phyloP scores from a whole-genome alignment of 1,139 yeast genomes.

The Waltiozyma sp. region DNA sequence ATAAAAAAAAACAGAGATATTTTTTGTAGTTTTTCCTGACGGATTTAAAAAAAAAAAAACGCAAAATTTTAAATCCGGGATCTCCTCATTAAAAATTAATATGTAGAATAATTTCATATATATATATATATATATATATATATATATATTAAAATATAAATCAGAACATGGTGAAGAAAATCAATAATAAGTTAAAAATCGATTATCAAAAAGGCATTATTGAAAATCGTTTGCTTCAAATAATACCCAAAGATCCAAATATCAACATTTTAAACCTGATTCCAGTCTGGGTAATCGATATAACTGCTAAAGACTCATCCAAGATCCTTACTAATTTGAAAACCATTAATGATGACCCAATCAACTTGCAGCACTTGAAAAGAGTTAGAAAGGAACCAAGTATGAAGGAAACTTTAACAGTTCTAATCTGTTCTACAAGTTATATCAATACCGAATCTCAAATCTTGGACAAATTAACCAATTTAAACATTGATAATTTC shows the following conservation, averaged over 20 bases:
- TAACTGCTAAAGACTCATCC: conserved; percentile 32
- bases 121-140: no score
- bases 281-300: conserved; percentile 46
- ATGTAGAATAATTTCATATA: no score
- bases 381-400: conserved; percentile 24
- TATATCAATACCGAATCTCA: conserved; percentile 9
- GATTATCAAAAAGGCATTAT: conserved; percentile 41
- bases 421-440: not conserved
- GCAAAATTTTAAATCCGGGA: no score
- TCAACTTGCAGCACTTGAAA: conserved; percentile 31
- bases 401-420: conserved; percentile 10
- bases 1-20: no score
- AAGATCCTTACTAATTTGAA: conserved; percentile 1
- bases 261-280: conserved; percentile 25
- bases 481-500: conserved; percentile 13
- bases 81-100: no score
- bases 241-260: conserved; percentile 18
- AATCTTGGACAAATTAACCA: conserved; percentile 6
- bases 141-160: no score
- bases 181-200: conserved; percentile 22
- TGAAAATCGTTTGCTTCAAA: conserved; percentile 37
- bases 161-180: conserved; percentile 29
- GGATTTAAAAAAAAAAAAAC: no score
- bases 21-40: no score
- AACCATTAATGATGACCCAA: conserved; percentile 21